Percentiles rank a stretch among this genome's conserved stretches.
Conservation (phyloP, 2,329 filamentous ascomycete genomes). For the Epichloe sibirici region DNA sequence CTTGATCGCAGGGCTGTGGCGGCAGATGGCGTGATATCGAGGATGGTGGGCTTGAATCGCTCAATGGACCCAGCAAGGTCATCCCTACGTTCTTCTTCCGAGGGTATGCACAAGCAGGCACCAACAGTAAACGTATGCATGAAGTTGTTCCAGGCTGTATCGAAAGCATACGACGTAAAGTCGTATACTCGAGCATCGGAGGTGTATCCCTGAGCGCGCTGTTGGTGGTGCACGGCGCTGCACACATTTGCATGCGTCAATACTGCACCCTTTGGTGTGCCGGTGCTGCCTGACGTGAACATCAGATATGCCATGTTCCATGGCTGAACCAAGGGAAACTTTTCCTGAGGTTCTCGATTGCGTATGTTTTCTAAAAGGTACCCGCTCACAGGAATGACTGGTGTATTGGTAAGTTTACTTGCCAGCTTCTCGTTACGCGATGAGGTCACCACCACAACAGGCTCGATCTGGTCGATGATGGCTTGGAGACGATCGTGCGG, state of each 20-base stretch:
- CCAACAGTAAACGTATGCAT: constrained; percentile 5
- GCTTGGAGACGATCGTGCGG: constrained; percentile 8
- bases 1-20: background rate
- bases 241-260: constrained; percentile 12
- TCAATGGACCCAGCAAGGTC: constrained; percentile 5
- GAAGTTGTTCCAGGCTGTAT: constrained; percentile 3
- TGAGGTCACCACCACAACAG: constrained; percentile 11
- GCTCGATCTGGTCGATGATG: constrained; percentile 9
- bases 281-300: constrained; percentile 12
- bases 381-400: background rate
- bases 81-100: constrained; percentile 7
- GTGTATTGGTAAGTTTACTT: constrained; percentile 2
- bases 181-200: constrained; percentile 9
- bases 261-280: constrained; percentile 15
- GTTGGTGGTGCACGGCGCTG: constrained; percentile 10
- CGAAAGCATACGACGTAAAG: constrained; percentile 7
- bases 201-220: constrained; percentile 9
- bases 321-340: background rate
- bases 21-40: constrained; percentile 4
- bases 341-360: background rate
- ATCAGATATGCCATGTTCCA: constrained; percentile 9
- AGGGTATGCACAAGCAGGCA: constrained; percentile 9
- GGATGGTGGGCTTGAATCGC: constrained; percentile 1
- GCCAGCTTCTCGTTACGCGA: constrained; percentile 4
- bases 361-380: background rate